Evolutionary conservation across 139 green algal species (phyloP).

Genomic region (Edaphochlamys debaryana): DNA sequence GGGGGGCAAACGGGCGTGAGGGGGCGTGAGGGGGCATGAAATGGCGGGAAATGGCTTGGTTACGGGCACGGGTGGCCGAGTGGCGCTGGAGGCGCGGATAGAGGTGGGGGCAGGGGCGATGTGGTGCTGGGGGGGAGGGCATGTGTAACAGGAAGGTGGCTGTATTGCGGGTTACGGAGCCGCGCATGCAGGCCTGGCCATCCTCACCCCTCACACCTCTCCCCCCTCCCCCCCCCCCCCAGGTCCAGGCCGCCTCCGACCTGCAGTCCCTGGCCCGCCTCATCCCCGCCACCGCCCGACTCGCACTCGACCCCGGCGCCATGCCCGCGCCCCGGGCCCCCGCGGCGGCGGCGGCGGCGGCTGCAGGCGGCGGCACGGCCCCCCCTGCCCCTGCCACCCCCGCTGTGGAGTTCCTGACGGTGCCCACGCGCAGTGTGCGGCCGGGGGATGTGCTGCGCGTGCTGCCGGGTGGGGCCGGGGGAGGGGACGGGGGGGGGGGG

Average conservation of each 20-base stretch:
- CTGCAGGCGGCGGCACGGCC: background rate
- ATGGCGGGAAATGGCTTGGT: no score
- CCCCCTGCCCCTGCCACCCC: background rate
- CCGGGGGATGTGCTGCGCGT: constrained; percentile 81
- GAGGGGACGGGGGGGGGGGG: background rate
- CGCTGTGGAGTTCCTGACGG: constrained; percentile 55
- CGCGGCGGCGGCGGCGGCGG: background rate
- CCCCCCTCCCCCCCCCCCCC: background rate
- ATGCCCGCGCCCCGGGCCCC: background rate
- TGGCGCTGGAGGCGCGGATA: no score
- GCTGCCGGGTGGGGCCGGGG: constrained; percentile 72
- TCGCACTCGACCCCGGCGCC: constrained; percentile 75
- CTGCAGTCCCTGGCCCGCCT: constrained; percentile 76
- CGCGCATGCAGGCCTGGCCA: no score
- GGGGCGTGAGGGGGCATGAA: no score
- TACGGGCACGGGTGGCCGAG: no score
- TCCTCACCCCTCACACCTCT: background rate
- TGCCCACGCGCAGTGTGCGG: constrained; percentile 64
- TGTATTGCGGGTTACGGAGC: no score
- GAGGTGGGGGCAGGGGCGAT: no score
- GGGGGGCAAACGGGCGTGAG: no score
- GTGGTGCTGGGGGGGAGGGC: no score
- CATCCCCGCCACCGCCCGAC: constrained; percentile 72
- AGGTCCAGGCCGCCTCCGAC: constrained; percentile 65
- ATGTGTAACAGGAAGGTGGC: no score